Evolutionary conservation across 208 protist species (phyloP).

Genomic region (Leishmania aethiopica): DNA sequence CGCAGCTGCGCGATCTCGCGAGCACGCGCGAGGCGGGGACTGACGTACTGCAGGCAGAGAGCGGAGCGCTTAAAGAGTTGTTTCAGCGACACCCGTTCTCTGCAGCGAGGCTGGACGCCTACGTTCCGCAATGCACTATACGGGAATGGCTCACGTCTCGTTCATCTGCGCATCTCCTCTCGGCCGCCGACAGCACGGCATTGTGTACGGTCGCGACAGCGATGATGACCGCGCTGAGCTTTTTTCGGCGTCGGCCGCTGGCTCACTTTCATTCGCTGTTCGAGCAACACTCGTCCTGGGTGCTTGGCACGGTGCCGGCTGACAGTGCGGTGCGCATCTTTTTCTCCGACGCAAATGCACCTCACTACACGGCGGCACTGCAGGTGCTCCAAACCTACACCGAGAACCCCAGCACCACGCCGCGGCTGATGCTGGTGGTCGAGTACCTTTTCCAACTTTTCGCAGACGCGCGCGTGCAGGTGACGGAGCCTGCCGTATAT

Average conservation of each 20-base stretch:
- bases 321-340: constrained; percentile 21
- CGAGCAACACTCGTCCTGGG: constrained; percentile 21
- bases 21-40: neutral
- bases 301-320: constrained; percentile 19
- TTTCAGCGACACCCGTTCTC: neutral
- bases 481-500: constrained; percentile 17
- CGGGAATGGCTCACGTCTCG: neutral
- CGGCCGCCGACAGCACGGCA: neutral
- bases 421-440: constrained; percentile 10
- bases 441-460: constrained; percentile 24
- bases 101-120: constrained; percentile 4
- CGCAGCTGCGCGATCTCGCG: constrained; percentile 25
- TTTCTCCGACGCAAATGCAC: constrained; percentile 18
- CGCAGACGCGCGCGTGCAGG: constrained; percentile 4
- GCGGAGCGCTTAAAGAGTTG: constrained; percentile 6
- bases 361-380: constrained; percentile 12
- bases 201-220: neutral
- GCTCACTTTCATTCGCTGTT: constrained; percentile 10
- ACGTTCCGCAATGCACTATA: constrained; percentile 15
- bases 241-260: constrained; percentile 23
- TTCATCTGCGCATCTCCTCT: neutral
- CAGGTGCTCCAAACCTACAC: constrained; percentile 17
- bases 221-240: constrained; percentile 15
- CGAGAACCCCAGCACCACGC: neutral
- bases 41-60: neutral